Evolutionary conservation across 352 stramenopile genomes (phyloP), one percentile per base, ranked within the genome.

Genomic region (Globisporangium mamillatum): DNA sequence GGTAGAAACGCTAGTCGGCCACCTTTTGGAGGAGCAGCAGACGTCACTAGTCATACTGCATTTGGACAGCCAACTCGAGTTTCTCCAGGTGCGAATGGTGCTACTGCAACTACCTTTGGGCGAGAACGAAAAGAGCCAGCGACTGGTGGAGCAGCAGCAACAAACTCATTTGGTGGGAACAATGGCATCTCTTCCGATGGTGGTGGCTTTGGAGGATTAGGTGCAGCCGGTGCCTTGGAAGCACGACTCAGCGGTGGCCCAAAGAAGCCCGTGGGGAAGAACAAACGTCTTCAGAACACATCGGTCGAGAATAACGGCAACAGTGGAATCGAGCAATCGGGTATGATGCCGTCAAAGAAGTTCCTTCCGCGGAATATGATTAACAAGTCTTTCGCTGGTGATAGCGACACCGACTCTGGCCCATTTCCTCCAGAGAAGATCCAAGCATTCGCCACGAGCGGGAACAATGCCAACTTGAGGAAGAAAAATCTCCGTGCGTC

Each of bases 221-320:
- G 56, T 3, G 66, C 44, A 9, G 18, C 38, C 18, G 24, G 48
- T 12, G 66, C 64, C 3, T 64, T 86, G 63, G 76, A 84, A 44
- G 64, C 63, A 22, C 76, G 69, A 64, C 75, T 77, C 69, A 67
- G 54, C 61, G 53, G 41, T 16, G 73, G 74, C 24, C 12, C 55
- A 12, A 81, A 75, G 57, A 82, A 69, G 34, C 57, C 64, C 5
- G 70, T 72, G 8, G 53, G 41, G 1, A 72, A 79, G 18, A 63
- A 56, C 14, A 80, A 81, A 36, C 60, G 60, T 16, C 48, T 66
- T 10, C 60, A 57, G 48, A 38, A 29, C 63, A 50, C 55, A 25
- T 18, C 18, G n/a, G 14, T 44, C 10, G 27, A 0, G 22, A 58
- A 58, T 22, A 60, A 27, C 27, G 38, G 24, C 36, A 32, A 38